Evolutionary conservation across 1,139 yeast species (phyloP).

Genomic region (Magnusiomyces clavatus): DNA sequence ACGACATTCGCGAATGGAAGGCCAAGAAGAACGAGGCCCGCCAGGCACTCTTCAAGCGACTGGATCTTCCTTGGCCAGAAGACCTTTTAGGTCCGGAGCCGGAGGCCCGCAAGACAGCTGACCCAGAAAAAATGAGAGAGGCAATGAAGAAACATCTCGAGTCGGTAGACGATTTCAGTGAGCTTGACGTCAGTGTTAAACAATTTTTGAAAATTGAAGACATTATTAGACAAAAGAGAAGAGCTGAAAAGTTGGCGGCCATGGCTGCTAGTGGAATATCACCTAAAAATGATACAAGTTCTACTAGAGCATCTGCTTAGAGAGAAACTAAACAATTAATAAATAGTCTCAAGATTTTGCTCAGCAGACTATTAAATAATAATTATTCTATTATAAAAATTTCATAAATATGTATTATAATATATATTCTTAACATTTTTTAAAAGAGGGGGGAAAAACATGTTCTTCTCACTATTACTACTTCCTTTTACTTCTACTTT

Average conservation of each 20-base stretch:
- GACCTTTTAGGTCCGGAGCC: slow-evolving; percentile 11
- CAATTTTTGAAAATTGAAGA: slow-evolving; percentile 83
- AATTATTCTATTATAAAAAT: too few relatives aligned
- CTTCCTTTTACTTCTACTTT: too few relatives aligned
- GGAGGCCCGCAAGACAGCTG: slow-evolving; percentile 7
- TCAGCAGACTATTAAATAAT: too few relatives aligned
- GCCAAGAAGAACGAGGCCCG: slow-evolving; percentile 12
- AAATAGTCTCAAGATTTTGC: too few relatives aligned
- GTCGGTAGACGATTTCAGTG: slow-evolving; percentile 26
- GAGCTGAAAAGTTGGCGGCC: slow-evolving; percentile 4
- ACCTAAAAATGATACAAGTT: too few relatives aligned
- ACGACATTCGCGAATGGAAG: slow-evolving; percentile 81
- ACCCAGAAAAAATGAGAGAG: background rate
- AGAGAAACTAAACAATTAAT: too few relatives aligned
- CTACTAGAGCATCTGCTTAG: too few relatives aligned
- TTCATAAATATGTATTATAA: too few relatives aligned
- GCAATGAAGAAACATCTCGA: slow-evolving; percentile 6
- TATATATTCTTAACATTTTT: too few relatives aligned
- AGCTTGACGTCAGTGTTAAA: slow-evolving; percentile 65
- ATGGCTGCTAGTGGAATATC: background rate
- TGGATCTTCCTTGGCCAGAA: slow-evolving; percentile 9
- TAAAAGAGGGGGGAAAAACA: too few relatives aligned
- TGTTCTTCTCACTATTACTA: too few relatives aligned
- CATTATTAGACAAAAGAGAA: slow-evolving; percentile 42
- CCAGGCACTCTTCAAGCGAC: slow-evolving; percentile 4